Evolutionary conservation across 2,329 filamentous ascomycete species (phyloP), one percentile per base, ranked within the genome.

Genomic region (Leptographium lundbergii): DNA sequence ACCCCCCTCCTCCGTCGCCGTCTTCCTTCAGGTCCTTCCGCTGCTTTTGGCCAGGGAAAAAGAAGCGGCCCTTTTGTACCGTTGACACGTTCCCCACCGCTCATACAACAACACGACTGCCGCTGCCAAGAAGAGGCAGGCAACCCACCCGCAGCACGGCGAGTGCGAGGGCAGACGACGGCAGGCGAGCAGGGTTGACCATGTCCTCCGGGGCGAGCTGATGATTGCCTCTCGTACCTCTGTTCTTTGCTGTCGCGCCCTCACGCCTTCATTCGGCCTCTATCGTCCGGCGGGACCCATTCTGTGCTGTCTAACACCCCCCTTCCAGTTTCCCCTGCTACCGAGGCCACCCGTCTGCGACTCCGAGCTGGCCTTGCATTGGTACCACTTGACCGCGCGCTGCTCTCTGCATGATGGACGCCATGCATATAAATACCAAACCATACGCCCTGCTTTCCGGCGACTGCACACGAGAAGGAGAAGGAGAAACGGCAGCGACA

Each of bases 371-470:
- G 59, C 61, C 61, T 61, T 62, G 62, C 61, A 65, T 65, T 62
- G 61, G 64, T 65, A 62, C 63, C 57, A 62, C 61, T 51, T 58
- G 51, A 57, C 59, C 59, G 59, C 62, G 48, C n/a, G 25, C 52
- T 39, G 52, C 59, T n/a, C 14, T 36, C 54, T 54, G 57, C 58
- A 61, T 59, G 56, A 61, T 64, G 61, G 63, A 61, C 57, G 58
- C 60, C 61, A 60, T 61, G 63, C 58, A 63, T 61, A 63, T 62
- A 64, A 62, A 62, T 66, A 65, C 59, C 60, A 64, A 63, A 45
- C 61, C 64, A 57, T 62, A 61, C 36, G 57, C 42, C 62, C 61
- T 59, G 51, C 50, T 51, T 42, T 54, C 59, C 29, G 54, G 47
- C 25, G 60, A 61, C 56, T 52, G 22, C 19, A 56, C 54, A 53